Evolutionary conservation across 371 early-diverging fungal genomes (phyloP).

Genomic region (Funneliformis caledonium): DNA sequence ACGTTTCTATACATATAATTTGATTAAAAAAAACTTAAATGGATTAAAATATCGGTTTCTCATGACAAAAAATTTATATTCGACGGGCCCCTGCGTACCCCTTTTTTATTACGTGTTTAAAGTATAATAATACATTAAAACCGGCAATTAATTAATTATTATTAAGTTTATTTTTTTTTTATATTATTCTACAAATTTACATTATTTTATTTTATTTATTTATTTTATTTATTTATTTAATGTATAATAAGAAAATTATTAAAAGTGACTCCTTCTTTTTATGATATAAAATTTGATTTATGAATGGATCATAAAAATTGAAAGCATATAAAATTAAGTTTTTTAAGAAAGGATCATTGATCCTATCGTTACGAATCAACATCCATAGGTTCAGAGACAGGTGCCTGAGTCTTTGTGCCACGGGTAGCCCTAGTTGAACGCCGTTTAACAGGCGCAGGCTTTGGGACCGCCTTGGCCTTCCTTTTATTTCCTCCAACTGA

Average conservation of each 20-base stretch:
- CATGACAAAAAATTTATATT: too few species aligned
- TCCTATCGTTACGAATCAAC: background rate
- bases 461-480: background rate
- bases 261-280: background rate
- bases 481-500: conserved; percentile 20
- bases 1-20: too few species aligned
- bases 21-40: too few species aligned
- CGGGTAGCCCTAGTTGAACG: background rate
- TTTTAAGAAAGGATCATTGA: background rate
- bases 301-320: background rate
- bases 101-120: too few species aligned
- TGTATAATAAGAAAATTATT: too few species aligned
- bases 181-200: background rate
- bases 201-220: background rate
- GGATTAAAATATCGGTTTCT: too few species aligned
- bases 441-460: background rate
- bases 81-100: too few species aligned
- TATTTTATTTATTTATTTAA: too few species aligned
- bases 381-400: background rate
- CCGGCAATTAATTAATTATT: too few species aligned
- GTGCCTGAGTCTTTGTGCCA: background rate
- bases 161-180: too few species aligned
- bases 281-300: background rate
- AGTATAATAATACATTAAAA: too few species aligned
- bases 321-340: background rate